Base-by-base conservation (phyloP, 176 grass and related monocot species). In the Chrysopogon serrulatus region DNA sequence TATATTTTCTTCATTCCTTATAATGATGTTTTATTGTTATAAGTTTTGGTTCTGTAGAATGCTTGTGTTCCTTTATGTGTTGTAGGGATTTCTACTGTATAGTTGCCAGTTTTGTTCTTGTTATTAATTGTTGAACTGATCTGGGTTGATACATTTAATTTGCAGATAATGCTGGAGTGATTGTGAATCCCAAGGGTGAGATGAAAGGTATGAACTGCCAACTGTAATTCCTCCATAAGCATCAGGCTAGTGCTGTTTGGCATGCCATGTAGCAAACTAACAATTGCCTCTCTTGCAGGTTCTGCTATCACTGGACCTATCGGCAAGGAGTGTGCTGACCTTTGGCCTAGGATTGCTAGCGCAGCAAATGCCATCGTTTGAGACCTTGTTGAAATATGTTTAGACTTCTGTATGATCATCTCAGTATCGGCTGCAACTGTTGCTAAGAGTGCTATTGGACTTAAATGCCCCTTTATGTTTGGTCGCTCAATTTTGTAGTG, bases 151-250 rank as follows among this genome's bases (percentile, higher is more conserved):
- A 10, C 4, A 17, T 62, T 67, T 43, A 27, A 6, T 63, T 44
- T 65, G 5, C 81, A 91, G 89, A 91, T 44, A 91, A 91, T 71
- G 89, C 89, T 77, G 89, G 89, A 84, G 89, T 91, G 42, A 91
- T 91, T 17, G 89, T 91, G 27, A 91, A 91, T 70, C 89, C 89
- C 2, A 87, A 91, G 81, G 89, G 85, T 65, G 89, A 91, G 81
- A 91, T 91, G 89, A 91, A 91, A 81, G 85, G 89, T 9, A n/a
- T n/a, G n/a, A n/a, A n/a, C n/a, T n/a, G n/a, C n/a, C n/a, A n/a
- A n/a, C n/a, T n/a, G n/a, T n/a, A n/a, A n/a, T n/a, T n/a, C n/a
- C n/a, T n/a, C n/a, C n/a, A n/a, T n/a, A n/a, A n/a, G n/a, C n/a
- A n/a, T n/a, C n/a, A n/a, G n/a, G n/a, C n/a, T n/a, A n/a, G n/a